Percentiles rank a stretch among this genome's conserved stretches.
Evolutionary conservation across 2,329 filamentous ascomycete genomes (phyloP).

Genomic region (Penicillium sp.): DNA sequence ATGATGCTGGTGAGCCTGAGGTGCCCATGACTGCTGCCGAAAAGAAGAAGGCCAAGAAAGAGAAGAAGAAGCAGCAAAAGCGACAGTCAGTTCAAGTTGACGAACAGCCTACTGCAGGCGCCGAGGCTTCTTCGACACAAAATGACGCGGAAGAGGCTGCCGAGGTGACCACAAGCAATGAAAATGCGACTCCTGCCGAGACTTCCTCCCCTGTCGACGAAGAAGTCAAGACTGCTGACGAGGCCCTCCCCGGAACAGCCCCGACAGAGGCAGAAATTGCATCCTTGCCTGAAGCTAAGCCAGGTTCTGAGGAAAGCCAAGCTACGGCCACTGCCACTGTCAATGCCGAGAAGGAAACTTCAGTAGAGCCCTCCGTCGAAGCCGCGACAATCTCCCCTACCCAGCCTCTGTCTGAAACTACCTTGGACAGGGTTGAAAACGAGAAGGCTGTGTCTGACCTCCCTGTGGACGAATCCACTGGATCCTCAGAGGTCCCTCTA

Average conservation of each 20-base stretch:
- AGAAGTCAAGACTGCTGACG: constrained; percentile 1
- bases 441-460: constrained; percentile 5
- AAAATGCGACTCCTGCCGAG: not conserved
- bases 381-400: not conserved
- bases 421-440: too few relatives aligned
- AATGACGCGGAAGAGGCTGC: not conserved
- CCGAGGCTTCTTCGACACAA: constrained; percentile 3
- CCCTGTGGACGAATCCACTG: too few relatives aligned
- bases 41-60: constrained; percentile 46
- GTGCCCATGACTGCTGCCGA: constrained; percentile 21
- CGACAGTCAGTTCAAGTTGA: constrained; percentile 16
- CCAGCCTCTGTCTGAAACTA: not conserved
- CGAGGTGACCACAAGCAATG: not conserved
- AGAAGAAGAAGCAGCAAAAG: constrained; percentile 28
- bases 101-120: constrained; percentile 5
- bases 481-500: too few relatives aligned
- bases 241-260: not conserved
- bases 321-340: not conserved
- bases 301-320: not conserved
- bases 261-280: constrained; percentile 1
- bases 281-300: constrained; percentile 1
- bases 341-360: constrained; percentile 1
- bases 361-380: not conserved
- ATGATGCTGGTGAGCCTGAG: constrained; percentile 2
- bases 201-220: not conserved